Base-by-base conservation (phyloP, 805 yeast genomes). In the Candida ipomoeae region DNA sequence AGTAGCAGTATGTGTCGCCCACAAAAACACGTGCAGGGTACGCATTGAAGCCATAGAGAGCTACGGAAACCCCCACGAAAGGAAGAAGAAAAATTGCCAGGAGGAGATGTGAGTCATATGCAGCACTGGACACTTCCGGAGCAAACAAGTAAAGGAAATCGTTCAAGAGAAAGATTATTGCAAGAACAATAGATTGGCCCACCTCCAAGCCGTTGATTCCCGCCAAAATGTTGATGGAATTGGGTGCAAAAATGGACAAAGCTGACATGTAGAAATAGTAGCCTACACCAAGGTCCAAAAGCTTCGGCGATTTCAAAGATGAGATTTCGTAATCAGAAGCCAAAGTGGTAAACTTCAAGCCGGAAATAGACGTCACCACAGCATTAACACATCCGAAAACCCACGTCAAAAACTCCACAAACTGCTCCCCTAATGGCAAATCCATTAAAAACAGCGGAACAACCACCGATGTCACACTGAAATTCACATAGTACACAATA, bases 1-100 rank as follows among this genome's bases (percentile, higher is more conserved):
- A 91, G 69, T 94, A 94, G 70, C 99, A 94, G 73, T 87, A 94
- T 0, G 99, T 92, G 65, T 94, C 99, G 31, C 99, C 99, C 6
- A 94, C 99, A 70, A 94, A 94, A 1, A 89, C 98, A 50, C 71
- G 71, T 0, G 99, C 89, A 0, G 99, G 99, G 73, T 77, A 94
- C 85, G 91, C 87, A 65, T 94, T 94, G 73, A 76, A 85, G 58
- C 80, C 81, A 58, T 87, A 79, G 49, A 94, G 70, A 0, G 87
- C 96, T 1, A 84, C 54, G 0, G 96, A 81, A 7, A 89, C 94
- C 1, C 97, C 97, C 38, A 92, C 62, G 62, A 92, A 85, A 20
- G 99, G 99, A 1, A 91, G 71, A 38, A 94, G 69, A 55, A 94
- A 74, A 49, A 89, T 83, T 6, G 87, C 80, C 1, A 96, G 87